Conservation (phyloP, 176 grass and related monocot genomes). For the Panicum miliaceum region DNA sequence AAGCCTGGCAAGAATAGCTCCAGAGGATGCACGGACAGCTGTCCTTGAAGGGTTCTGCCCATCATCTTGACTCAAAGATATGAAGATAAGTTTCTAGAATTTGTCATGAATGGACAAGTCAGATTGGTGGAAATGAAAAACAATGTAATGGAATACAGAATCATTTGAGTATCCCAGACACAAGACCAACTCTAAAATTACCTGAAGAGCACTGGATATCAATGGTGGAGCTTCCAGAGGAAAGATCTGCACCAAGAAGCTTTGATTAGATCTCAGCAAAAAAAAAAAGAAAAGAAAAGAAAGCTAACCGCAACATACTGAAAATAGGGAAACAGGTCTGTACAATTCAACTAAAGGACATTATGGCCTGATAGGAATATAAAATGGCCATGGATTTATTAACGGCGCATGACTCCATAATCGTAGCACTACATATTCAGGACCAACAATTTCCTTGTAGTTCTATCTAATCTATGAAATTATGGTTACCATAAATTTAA, state of each 20-base stretch:
- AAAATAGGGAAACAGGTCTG: neutral
- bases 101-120: constrained; percentile 36
- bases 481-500: neutral
- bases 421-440: neutral
- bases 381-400: constrained; percentile 30
- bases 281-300: neutral
- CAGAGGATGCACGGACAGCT: constrained; percentile 73
- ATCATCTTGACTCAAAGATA: constrained; percentile 88
- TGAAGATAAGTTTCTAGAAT: constrained; percentile 87
- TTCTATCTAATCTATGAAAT: neutral
- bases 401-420: constrained; percentile 16
- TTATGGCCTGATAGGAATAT: constrained; percentile 20
- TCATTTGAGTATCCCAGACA: constrained; percentile 27
- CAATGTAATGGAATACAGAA: constrained; percentile 12
- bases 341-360: constrained; percentile 6
- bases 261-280: constrained; percentile 47
- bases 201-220: constrained; percentile 84
- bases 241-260: constrained; percentile 76
- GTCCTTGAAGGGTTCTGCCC: constrained; percentile 84
- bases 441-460: constrained; percentile 7
- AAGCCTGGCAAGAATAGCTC: constrained; percentile 90
- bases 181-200: constrained; percentile 45
- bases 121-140: constrained; percentile 33
- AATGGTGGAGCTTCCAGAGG: constrained; percentile 81
- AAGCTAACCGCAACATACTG: neutral